A percentile compares a stretch with the other conserved stretches of the same genome.
Evolutionary conservation across 371 early-diverging fungal genomes (phyloP).

Genomic region (Rhizopus sp.): DNA sequence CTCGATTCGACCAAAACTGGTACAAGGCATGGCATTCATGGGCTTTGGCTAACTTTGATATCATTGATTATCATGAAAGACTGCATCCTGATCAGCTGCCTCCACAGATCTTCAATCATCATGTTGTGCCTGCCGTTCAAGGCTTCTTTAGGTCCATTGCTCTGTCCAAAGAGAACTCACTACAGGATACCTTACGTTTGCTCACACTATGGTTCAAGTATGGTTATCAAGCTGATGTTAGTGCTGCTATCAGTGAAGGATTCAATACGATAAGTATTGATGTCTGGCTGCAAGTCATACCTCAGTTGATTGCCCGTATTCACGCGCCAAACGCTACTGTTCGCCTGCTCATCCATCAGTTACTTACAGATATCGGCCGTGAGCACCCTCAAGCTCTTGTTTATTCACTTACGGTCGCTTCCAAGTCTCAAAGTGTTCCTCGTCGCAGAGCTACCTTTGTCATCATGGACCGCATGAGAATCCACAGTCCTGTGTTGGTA

Average conservation of each 20-base stretch:
- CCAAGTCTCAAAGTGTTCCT: constrained; percentile 83
- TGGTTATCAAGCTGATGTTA: constrained; percentile 87
- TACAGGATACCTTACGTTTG: constrained; percentile 95
- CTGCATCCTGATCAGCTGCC: constrained; percentile 56
- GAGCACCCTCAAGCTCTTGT: constrained; percentile 97
- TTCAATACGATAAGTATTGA: constrained; percentile 91
- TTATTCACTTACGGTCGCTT: constrained; percentile 95
- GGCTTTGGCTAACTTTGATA: constrained; percentile 95
- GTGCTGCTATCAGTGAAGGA: constrained; percentile 84
- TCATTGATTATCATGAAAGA: constrained; percentile 76
- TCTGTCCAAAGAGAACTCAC: constrained; percentile 85
- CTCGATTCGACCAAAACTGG: constrained; percentile 91
- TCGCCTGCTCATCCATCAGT: constrained; percentile 84
- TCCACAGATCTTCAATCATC: constrained; percentile 56
- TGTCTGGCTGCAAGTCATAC: constrained; percentile 98
- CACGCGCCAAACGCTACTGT: constrained; percentile 85
- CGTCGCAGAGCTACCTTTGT: constrained; percentile 85
- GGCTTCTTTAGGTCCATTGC: constrained; percentile 96
- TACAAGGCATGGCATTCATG: constrained; percentile 99
- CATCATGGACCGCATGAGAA: constrained; percentile 93
- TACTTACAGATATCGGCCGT: constrained; percentile 91
- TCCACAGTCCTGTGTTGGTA: constrained; percentile 82
- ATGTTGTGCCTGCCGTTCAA: constrained; percentile 70
- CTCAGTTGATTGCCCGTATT: constrained; percentile 97
- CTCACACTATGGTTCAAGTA: constrained; percentile 97